Base-by-base conservation (phyloP, 345 rosid genomes). In the Durio zibethinus region DNA sequence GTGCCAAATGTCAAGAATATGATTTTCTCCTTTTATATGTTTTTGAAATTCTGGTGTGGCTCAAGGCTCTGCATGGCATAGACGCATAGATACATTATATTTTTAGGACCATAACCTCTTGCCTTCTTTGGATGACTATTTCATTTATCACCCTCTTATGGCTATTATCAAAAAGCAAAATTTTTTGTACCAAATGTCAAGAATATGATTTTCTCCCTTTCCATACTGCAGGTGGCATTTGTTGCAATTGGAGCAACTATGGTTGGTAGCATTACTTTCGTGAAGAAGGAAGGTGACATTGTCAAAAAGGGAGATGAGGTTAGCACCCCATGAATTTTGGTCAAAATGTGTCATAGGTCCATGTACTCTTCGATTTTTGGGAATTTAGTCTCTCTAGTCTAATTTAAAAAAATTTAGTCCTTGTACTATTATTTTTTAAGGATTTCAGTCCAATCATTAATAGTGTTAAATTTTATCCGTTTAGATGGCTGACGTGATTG, bases 231-330 rank as follows among this genome's bases (percentile, higher is more conserved):
- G 99, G 97, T 95, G 53, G 99, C 98, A 59, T 88, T 95, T 83
- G 88, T 93, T 80, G 98, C 99, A 20, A 93, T 95, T 29, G 94
- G 99, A 59, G 99, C 99, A 78, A 91, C 99, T 43, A 91, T 95
- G 99, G 99, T 95, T 62, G 98, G 99, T 74, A 90, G 98, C 82
- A 91, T 93, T 63, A 89, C 82, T 72, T 90, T 94, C 70, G 45
- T 79, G 48, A 93, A 83, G 79, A 76, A 87, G 78, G 82, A 87
- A 78, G 93, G 96, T 31, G 98, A 90, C 54, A 33, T 42, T 77
- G 89, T 86, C 40, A 90, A 86, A 79, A 91, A 94, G 80, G 98
- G 98, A n/a, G 97, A 94, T 10, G 93, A 91, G 92, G 99, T 93
- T 65, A 74, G 85, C 38, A 82, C 18, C 68, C 63, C 47, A 11